Conservation (phyloP, 1,139 yeast species). For the Kodamaea derodonti region DNA sequence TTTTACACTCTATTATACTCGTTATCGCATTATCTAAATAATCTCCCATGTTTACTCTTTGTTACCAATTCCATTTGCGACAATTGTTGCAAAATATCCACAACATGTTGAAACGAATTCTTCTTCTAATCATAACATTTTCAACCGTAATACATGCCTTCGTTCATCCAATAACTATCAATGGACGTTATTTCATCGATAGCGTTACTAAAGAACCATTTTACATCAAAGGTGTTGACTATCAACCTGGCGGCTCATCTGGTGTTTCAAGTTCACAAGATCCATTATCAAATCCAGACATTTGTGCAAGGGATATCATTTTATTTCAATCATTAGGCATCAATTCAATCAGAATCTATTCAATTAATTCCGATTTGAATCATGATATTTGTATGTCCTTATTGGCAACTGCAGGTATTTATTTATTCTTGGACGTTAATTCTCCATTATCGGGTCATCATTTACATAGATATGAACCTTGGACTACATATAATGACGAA, state of each 20-base stretch:
- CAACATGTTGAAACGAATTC: too few relatives aligned
- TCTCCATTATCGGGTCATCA: slow-evolving; percentile 78
- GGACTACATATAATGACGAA: slow-evolving; percentile 67
- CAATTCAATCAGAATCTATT: slow-evolving; percentile 82
- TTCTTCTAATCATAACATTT: too few relatives aligned
- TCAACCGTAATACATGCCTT: slow-evolving; percentile 16
- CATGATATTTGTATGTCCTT: slow-evolving; percentile 92
- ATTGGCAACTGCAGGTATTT: slow-evolving; percentile 88
- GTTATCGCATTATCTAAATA: too few relatives aligned
- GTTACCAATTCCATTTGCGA: too few relatives aligned
- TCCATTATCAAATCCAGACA: slow-evolving; percentile 67
- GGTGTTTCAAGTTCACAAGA: slow-evolving; percentile 52
- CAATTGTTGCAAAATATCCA: not conserved
- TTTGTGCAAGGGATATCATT: slow-evolving; percentile 71
- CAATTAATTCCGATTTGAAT: slow-evolving; percentile 75
- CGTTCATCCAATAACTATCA: slow-evolving; percentile 58
- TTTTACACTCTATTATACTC: too few relatives aligned
- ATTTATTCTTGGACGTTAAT: slow-evolving; percentile 84
- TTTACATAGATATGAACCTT: slow-evolving; percentile 83
- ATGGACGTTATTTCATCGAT: slow-evolving; percentile 72
- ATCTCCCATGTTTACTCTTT: too few relatives aligned
- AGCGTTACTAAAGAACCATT: slow-evolving; percentile 77
- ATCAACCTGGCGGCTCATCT: slow-evolving; percentile 89
- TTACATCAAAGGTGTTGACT: slow-evolving; percentile 74
- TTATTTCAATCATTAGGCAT: slow-evolving; percentile 74